Evolutionary conservation across 1,284 basidiomycete species (phyloP), one percentile per base, ranked within the genome.

Genomic region (Agaricales sp.): DNA sequence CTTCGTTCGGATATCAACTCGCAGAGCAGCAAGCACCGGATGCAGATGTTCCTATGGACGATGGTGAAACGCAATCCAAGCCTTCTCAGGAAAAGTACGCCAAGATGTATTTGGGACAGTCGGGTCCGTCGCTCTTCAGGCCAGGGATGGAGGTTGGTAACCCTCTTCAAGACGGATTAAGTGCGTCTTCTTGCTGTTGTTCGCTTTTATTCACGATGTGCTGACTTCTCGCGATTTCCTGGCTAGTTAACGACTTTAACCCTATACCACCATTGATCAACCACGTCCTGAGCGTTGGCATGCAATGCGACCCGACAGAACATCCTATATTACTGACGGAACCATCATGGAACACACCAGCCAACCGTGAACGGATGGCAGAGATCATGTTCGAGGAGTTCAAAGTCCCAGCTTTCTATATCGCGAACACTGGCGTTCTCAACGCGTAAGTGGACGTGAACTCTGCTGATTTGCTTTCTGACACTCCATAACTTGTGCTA

Each of bases 351-450:
- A 98, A 97, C 62, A 89, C 92, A 0, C 73, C 82, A 23, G 82
- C 83, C 18, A 92, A 94, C 59, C 74, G 95, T 45, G 93, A 98
- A 67, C 77, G 83, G 46, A 87, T 98, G 82, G 88, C 92, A 12
- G 92, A 99, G 67, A 85, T 99, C 51, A 92, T 95, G 69, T 99
- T 99, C 61, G 96, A 99, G 67, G 87, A 94, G 53, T 93, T 97
- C 59, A 73, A 90, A 47, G 88, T 87, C 4, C 96, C 96, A 2
- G 96, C 95, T 1, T 93, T 96, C 68, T 99, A 99, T 64, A 88
- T 97, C 47, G 93, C 95, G 25, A 97, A 98, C 62, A 87, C 89
- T 20, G 87, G 90, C n/a, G 95, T 99, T 13, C 70, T 99, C 48
- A 95, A 91, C 64, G 88, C 93, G 86, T 94, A 66, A 60, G 87